Base-by-base conservation (phyloP, 805 yeast genomes). In the Hanseniaspora mollemarum region DNA sequence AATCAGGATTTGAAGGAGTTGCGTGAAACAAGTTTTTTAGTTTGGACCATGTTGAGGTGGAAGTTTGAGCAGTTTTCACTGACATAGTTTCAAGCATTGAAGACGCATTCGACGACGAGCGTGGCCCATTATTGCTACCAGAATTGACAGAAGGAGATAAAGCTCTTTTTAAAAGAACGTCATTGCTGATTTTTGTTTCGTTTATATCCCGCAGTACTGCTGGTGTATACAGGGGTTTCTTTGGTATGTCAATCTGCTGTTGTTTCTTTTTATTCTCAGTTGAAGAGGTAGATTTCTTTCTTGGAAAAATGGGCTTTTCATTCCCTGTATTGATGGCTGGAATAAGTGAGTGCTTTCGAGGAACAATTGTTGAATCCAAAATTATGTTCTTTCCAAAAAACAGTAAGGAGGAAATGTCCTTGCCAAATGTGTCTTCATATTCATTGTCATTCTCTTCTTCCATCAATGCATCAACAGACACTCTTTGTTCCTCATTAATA, bases 221-320 rank as follows among this genome's bases (percentile, higher is more conserved):
- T 0, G 97, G 97, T 0, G 83, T 72, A 60, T 87, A 88, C 69
- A 88, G 69, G 9, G 96, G 96, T 59, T 85, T 82, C 62, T 87
- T 77, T 55, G 87, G 88, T 43, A 81, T 82, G 52, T 79, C 78
- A 54, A 87, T 78, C 59, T 87, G 94, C 61, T 80, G 82, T 21
- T 81, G 62, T 53, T 69, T 69, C 43, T 64, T 59, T 16, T 37
- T 45, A 19, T 45, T n/a, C 24, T 35, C 39, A 7, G 21, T 4
- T 35, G 39, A 7, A 16, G 13, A 7, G 13, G 10, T 35, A 8
- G 39, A 18, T 35, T 35, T 10, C 24, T 35, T 22, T 6, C 12
- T 24, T 32, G 35, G 26, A 18, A 37, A 24, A 25, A 36, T 18
- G 25, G 36, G 3, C 4, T 19, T 16, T 15, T 35, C 32, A 26